phyloP scores from a whole-genome alignment of 345 rosid genomes.

The rapeseed (Brassica napus) region DNA sequence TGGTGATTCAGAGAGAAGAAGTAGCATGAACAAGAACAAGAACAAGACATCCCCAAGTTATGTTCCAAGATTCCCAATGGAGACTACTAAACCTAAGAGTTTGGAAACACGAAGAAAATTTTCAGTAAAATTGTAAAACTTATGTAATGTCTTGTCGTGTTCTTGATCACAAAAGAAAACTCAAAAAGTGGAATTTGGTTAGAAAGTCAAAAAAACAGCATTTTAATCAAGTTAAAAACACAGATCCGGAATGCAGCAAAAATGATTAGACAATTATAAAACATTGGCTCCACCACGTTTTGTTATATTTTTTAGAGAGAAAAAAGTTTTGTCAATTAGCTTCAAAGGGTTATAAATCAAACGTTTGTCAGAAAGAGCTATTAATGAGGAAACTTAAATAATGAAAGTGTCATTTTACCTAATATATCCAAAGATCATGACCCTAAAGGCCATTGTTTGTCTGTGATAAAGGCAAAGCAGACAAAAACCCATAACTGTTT shows the following conservation, averaged over 20 bases:
- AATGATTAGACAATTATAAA: constrained; percentile 13
- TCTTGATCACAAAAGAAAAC: constrained; percentile 9
- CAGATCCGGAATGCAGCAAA: constrained; percentile 26
- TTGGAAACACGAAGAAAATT: constrained; percentile 41
- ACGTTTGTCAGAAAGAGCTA: constrained; percentile 18
- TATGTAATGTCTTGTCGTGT: not conserved
- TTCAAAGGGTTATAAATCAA: constrained; percentile 9
- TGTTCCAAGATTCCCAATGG: constrained; percentile 50
- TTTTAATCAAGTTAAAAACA: not conserved
- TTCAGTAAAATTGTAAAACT: constrained; percentile 15
- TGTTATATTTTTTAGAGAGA: not conserved
- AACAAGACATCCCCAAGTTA: constrained; percentile 28
- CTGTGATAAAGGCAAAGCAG: constrained; percentile 12
- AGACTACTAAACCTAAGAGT: constrained; percentile 44
- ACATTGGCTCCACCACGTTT: constrained; percentile 23
- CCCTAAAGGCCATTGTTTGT: constrained; percentile 31
- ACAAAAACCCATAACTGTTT: constrained; percentile 30
- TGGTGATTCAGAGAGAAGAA: constrained; percentile 31
- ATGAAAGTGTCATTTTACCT: constrained; percentile 34
- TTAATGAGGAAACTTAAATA: constrained; percentile 31
- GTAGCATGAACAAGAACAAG: constrained; percentile 16
- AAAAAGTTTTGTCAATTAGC: constrained; percentile 21
- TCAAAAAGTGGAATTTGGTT: constrained; percentile 7
- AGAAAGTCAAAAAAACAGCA: not conserved
- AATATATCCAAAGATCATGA: constrained; percentile 28